Base-by-base conservation (phyloP, 176 grass and related monocot species). In the Triticum urartu region DNA sequence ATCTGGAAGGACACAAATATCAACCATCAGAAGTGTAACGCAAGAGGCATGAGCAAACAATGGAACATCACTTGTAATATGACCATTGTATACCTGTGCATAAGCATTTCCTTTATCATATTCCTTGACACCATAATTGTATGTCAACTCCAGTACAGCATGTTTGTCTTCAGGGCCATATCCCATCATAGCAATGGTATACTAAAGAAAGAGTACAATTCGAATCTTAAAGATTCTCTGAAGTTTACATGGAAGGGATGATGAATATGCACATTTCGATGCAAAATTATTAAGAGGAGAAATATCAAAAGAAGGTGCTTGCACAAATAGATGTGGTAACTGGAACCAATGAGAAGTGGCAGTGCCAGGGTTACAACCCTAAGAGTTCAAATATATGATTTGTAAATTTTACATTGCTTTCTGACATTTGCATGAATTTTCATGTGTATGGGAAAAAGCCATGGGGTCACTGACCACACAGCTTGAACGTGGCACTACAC, bases 151-250 rank as follows among this genome's bases (percentile, higher is more conserved):
- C 74, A 99, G 72, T 64, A 99, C 94, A 72, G 90, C 78, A 87
- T 84, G 96, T 92, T 99, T 96, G 72, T 99, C 97, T 90, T 99
- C 97, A 80, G 97, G 92, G 26, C 97, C 94, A 90, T 99, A 99
- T 94, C 94, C 97, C 94, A 99, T 94, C 94, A 99, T 96, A 15
- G 90, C 97, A 88, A 94, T 82, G 11, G 94, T 94, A 84, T 94
- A 96, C 97, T 99, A 77, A 83, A 54, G 73, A 68, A 88, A 81
- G 72, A 2, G 1, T 42, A 71, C 25, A 77, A 3, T 30, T 38
- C 50, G 56, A 87, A 58, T 7, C 42, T 59, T 80, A 60, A 66
- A 77, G 66, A 61, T 72, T 7, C 35, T 1, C 7, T 62, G 21
- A 91, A 83, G 42, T 61, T 64, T 47, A 65, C n/a, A 79, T 59